Conservation (phyloP, 2,329 filamentous ascomycete genomes). For the Paecilomyces fulvus region DNA sequence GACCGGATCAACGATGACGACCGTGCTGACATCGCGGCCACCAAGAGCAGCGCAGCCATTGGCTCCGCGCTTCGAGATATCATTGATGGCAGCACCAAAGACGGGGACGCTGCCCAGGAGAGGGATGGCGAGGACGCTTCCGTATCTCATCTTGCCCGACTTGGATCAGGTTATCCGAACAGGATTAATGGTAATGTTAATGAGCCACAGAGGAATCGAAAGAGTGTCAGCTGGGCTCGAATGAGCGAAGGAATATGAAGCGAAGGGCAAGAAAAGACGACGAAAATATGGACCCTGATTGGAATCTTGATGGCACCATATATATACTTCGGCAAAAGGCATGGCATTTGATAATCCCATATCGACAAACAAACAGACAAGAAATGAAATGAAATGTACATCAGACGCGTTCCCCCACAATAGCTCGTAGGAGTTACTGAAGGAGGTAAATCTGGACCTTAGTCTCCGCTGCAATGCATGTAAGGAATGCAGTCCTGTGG, state of each 20-base stretch:
- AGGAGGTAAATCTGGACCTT: neutral
- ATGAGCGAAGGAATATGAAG: neutral
- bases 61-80: neutral
- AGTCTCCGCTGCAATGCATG: neutral
- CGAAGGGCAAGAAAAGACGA: neutral
- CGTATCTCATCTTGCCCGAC: neutral
- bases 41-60: neutral
- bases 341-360: neutral
- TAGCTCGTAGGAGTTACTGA: neutral
- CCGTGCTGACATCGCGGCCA: neutral
- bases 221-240: neutral
- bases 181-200: neutral
- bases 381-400: neutral
- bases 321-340: neutral
- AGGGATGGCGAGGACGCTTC: neutral
- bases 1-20: neutral
- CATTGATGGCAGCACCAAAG: neutral
- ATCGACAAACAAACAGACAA: neutral
- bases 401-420: neutral
- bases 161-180: neutral
- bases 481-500: neutral
- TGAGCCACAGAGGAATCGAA: neutral
- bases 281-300: neutral
- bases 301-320: neutral
- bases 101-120: neutral